Percentiles rank a stretch among this genome's conserved stretches.
These are phyloP conservation scores for Symmetrospora coprosmae DNA, from an alignment of 768 basidiomycete genomes.

Conservation along the genomic window DNA sequence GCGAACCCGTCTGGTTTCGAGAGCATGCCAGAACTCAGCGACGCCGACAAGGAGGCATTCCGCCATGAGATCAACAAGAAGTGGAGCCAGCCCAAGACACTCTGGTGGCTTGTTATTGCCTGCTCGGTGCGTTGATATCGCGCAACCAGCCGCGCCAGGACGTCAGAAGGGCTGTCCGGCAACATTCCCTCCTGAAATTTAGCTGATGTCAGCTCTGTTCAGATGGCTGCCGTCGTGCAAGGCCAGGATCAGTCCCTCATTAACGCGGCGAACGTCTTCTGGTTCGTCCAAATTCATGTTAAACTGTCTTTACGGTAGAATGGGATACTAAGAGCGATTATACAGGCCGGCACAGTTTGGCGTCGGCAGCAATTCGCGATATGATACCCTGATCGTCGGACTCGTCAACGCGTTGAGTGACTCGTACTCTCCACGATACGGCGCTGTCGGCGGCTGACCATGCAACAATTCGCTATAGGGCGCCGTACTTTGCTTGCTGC, in stretches of 20 bases:
- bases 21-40: constrained; percentile 38
- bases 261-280: constrained; percentile 15
- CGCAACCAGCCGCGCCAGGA: too few relatives aligned
- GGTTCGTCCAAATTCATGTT: not conserved
- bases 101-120: constrained; percentile 36
- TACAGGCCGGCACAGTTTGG: constrained; percentile 24
- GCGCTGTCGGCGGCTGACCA: too few relatives aligned
- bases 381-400: constrained; percentile 20
- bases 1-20: constrained; percentile 49
- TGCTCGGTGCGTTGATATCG: too few relatives aligned
- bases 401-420: not conserved
- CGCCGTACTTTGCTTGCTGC: not conserved
- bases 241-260: constrained; percentile 41
- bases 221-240: constrained; percentile 65
- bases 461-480: too few relatives aligned
- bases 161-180: too few relatives aligned
- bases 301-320: not conserved
- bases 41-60: constrained; percentile 41
- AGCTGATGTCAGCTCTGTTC: constrained; percentile 48
- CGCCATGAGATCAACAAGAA: constrained; percentile 39
- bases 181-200: too few relatives aligned
- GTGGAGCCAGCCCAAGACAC: constrained; percentile 44
- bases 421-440: too few relatives aligned
- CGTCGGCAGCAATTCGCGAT: not conserved
- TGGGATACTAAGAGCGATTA: not conserved